phyloP scores from a whole-genome alignment of 805 yeast genomes.

The Suhomyces vadensis region DNA sequence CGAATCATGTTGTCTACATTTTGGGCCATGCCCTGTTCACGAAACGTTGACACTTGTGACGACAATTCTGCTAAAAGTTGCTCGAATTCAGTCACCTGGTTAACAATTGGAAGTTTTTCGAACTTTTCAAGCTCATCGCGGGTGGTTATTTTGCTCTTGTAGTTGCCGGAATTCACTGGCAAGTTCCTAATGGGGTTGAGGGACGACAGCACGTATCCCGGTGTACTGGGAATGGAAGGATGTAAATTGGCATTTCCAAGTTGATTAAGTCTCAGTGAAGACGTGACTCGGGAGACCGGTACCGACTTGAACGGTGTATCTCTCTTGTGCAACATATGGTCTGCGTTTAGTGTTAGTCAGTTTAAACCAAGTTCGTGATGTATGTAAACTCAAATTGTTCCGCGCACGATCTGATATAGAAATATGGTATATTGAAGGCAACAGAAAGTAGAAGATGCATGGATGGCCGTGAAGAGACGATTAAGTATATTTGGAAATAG shows the following conservation, averaged over 20 bases:
- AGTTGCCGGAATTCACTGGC: conserved; percentile 24
- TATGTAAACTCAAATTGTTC: too few relatives aligned
- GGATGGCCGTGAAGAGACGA: conserved; percentile 1
- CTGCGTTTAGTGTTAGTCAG: neutral
- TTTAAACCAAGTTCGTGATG: too few relatives aligned
- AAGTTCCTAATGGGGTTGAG: conserved; percentile 38
- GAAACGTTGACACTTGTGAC: conserved; percentile 32
- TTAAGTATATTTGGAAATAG: conserved; percentile 5
- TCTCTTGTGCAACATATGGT: conserved; percentile 24
- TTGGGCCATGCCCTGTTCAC: conserved; percentile 29
- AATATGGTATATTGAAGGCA: too few relatives aligned
- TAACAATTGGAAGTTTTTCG: conserved; percentile 35
- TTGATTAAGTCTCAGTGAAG: conserved; percentile 33
- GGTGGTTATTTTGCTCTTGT: conserved; percentile 17
- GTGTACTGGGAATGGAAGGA: conserved; percentile 29
- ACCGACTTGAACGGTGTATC: conserved; percentile 31
- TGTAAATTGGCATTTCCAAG: conserved; percentile 15
- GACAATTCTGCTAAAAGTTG: conserved; percentile 27
- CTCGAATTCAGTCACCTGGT: conserved; percentile 34
- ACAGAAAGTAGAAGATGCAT: too few relatives aligned
- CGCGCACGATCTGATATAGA: too few relatives aligned
- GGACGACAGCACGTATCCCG: conserved; percentile 38
- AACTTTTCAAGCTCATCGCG: conserved; percentile 28
- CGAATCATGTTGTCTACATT: conserved; percentile 29
- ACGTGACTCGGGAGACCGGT: conserved; percentile 39